Percentiles rank a stretch among this genome's conserved stretches.
These are phyloP conservation scores for Tetradesmus obliquus DNA, from an alignment of 139 green algal genomes.

Conservation along the genomic window DNA sequence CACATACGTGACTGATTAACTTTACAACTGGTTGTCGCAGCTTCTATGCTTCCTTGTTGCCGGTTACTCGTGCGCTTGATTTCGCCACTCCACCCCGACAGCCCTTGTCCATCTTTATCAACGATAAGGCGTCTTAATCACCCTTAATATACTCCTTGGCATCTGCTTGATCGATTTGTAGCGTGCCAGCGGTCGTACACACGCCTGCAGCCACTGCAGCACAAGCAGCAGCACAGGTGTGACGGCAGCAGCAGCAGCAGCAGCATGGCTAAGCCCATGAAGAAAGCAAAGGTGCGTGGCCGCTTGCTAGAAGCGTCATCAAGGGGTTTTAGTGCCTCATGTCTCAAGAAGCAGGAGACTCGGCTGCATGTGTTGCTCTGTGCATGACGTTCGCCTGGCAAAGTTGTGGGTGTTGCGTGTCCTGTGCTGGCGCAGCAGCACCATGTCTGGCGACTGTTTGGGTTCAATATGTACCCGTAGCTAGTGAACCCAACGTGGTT, in stretches of 20 bases:
- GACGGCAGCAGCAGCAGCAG: conserved; percentile 20
- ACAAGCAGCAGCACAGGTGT: not conserved
- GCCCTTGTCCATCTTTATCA: not conserved
- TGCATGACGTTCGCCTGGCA: not conserved
- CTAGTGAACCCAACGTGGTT: no score
- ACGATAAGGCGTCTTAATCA: not conserved
- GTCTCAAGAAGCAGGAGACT: not conserved
- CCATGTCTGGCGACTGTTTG: no score
- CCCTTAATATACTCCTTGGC: not conserved
- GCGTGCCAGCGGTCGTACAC: not conserved
- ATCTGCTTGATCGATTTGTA: not conserved
- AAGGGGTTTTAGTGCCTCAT: not conserved
- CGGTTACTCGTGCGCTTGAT: not conserved
- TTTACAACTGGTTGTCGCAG: no score
- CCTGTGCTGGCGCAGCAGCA: no score
- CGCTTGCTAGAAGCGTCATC: not conserved
- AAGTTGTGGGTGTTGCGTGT: no score
- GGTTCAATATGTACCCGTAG: no score
- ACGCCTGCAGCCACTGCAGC: conserved; percentile 1
- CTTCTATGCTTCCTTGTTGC: no score
- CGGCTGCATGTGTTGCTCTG: not conserved
- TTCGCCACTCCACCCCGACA: not conserved
- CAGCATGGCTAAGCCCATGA: conserved; percentile 7
- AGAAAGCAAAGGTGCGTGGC: not conserved
- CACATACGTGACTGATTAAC: not conserved